Evolutionary conservation across 2,329 filamentous ascomycete species (phyloP).

Genomic region (Aspergillaceae sp.): DNA sequence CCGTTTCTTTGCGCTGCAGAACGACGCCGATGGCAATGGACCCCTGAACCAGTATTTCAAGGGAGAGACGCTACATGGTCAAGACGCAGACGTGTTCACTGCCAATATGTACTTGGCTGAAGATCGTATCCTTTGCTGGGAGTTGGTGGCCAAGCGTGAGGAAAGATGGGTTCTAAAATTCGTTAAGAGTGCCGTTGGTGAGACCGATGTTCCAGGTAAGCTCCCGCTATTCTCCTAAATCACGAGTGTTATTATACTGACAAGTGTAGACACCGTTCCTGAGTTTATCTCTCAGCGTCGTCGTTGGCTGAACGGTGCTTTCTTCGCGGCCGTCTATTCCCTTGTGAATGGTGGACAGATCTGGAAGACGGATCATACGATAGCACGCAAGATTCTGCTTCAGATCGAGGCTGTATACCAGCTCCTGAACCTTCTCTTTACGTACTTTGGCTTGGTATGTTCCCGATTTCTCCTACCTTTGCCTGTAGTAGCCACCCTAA

Average conservation of each 20-base stretch:
- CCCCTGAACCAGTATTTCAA: conserved; percentile 98
- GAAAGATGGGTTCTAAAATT: conserved; percentile 98
- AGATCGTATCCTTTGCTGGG: conserved; percentile 97
- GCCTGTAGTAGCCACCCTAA: conserved; percentile 6
- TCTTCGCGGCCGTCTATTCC: conserved; percentile 97
- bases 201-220: conserved; percentile 91
- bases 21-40: conserved; percentile 90
- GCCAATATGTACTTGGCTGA: conserved; percentile 99
- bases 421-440: conserved; percentile 84
- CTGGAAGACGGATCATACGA: conserved; percentile 83
- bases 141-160: conserved; percentile 86
- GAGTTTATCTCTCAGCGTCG: conserved; percentile 96
- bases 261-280: conserved; percentile 66
- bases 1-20: conserved; percentile 89
- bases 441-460: conserved; percentile 76
- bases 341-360: conserved; percentile 91
- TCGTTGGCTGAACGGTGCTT: conserved; percentile 96
- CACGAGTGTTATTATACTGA: conserved; percentile 1
- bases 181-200: conserved; percentile 90
- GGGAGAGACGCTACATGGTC: conserved; percentile 90
- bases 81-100: conserved; percentile 93
- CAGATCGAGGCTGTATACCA: conserved; percentile 96
- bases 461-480: background rate
- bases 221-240: background rate
- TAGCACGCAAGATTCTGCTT: conserved; percentile 79